Evolutionary conservation across 345 rosid genomes (phyloP).

Genomic region (Leavenworthia alabamica): DNA sequence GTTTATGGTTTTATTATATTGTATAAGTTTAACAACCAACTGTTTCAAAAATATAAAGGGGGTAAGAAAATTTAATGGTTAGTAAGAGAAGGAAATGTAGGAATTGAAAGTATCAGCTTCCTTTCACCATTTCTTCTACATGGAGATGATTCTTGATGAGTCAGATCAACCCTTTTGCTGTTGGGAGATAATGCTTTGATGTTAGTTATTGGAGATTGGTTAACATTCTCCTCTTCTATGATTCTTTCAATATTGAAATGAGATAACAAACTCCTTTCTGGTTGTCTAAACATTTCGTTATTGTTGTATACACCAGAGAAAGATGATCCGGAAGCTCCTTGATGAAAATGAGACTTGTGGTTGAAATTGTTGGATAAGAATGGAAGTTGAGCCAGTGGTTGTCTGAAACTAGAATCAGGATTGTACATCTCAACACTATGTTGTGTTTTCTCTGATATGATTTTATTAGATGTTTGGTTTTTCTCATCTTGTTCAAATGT

Average conservation of each 20-base stretch:
- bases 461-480: constrained; percentile 35
- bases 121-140: constrained; percentile 53
- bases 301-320: constrained; percentile 7
- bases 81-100: constrained; percentile 83
- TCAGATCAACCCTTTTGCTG: constrained; percentile 80
- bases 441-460: constrained; percentile 18
- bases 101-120: constrained; percentile 68
- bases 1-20: too few relatives aligned
- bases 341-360: constrained; percentile 1
- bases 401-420: constrained; percentile 51
- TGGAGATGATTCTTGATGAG: constrained; percentile 52
- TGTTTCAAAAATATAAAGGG: too few relatives aligned
- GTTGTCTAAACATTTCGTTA: neutral
- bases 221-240: too few relatives aligned
- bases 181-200: too few relatives aligned
- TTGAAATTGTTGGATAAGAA: constrained; percentile 45
- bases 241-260: constrained; percentile 29
- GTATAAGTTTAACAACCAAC: too few relatives aligned
- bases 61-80: too few relatives aligned
- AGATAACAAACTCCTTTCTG: constrained; percentile 5
- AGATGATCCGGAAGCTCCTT: constrained; percentile 11
- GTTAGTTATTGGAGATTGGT: constrained; percentile 36
- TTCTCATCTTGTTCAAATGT: constrained; percentile 50
- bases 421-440: constrained; percentile 38
- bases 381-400: constrained; percentile 49